phyloP scores from a whole-genome alignment of 352 stramenopile species.

The Blastocystis sp. region DNA sequence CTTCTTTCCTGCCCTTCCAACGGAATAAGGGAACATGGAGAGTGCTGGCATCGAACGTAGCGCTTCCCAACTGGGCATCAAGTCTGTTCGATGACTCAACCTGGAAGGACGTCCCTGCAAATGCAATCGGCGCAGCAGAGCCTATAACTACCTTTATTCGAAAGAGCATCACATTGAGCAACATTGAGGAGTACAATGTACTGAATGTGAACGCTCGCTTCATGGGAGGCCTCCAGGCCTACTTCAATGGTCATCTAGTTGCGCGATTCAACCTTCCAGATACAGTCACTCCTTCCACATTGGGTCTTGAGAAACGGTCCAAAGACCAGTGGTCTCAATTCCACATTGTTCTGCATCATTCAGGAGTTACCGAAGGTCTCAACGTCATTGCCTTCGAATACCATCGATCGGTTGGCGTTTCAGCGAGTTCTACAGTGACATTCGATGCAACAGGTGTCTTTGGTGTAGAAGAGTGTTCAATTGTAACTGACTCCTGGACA shows the following conservation, averaged over 20 bases:
- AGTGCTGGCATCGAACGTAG: background rate
- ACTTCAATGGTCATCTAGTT: slow-evolving; percentile 8
- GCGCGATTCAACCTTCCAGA: slow-evolving; percentile 4
- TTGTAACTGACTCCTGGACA: background rate
- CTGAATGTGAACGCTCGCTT: slow-evolving; percentile 5
- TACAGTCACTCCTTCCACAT: background rate
- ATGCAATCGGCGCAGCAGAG: background rate
- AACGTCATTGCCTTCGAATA: slow-evolving; percentile 28
- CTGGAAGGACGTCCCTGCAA: background rate
- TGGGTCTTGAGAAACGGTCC: background rate
- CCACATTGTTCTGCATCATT: background rate
- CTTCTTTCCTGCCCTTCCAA: slow-evolving; percentile 26
- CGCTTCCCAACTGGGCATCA: background rate
- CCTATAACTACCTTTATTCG: background rate
- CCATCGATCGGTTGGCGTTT: background rate
- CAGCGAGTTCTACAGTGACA: background rate
- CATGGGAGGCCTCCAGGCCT: background rate
- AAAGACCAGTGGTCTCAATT: background rate
- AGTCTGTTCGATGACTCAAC: background rate
- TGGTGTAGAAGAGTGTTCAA: background rate
- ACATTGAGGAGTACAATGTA: slow-evolving; percentile 13
- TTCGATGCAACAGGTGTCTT: slow-evolving; percentile 44
- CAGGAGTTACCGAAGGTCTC: background rate
- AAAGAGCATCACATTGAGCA: background rate
- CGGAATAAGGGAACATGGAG: background rate